A percentile compares a stretch with the other conserved stretches of the same genome.
Evolutionary conservation across 148 eudicot genomes (phyloP).

Genomic region (Vaccinium vitisidaea): DNA sequence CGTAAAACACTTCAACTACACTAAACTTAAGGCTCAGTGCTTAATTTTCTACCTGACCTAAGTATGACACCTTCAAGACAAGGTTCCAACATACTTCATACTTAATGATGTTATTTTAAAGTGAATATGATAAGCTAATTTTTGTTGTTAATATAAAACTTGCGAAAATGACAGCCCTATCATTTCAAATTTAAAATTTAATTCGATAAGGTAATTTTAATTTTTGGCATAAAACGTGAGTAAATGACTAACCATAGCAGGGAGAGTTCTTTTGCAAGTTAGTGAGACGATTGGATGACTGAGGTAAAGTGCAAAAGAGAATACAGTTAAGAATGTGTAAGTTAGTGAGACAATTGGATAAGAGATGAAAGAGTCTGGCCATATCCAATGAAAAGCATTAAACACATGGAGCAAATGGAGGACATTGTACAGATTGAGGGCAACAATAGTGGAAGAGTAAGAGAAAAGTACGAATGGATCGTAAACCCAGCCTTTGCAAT

Average conservation of each 20-base stretch:
- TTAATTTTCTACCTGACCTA: not conserved
- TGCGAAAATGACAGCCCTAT: not conserved
- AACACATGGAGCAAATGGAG: not conserved
- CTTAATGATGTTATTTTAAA: not conserved
- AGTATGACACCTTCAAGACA: not conserved
- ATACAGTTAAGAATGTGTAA: not conserved
- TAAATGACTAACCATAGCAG: not conserved
- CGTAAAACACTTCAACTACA: not conserved
- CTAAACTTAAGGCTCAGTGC: not conserved
- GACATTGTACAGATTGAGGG: not conserved
- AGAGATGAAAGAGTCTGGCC: not conserved
- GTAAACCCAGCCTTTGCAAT: constrained; percentile 82
- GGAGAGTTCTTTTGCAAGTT: not conserved
- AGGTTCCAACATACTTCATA: not conserved
- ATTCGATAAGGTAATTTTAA: not conserved
- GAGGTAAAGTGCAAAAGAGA: not conserved
- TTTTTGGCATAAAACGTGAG: not conserved
- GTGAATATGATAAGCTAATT: not conserved
- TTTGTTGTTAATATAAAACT: not conserved
- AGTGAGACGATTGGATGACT: too few relatives aligned
- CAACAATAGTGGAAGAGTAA: not conserved
- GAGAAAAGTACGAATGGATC: too few relatives aligned
- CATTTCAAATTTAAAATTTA: too few relatives aligned
- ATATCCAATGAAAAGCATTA: not conserved
- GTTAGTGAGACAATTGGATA: not conserved